phyloP scores from a whole-genome alignment of 129 eudicot species.

The Pulicaria dysenterica region DNA sequence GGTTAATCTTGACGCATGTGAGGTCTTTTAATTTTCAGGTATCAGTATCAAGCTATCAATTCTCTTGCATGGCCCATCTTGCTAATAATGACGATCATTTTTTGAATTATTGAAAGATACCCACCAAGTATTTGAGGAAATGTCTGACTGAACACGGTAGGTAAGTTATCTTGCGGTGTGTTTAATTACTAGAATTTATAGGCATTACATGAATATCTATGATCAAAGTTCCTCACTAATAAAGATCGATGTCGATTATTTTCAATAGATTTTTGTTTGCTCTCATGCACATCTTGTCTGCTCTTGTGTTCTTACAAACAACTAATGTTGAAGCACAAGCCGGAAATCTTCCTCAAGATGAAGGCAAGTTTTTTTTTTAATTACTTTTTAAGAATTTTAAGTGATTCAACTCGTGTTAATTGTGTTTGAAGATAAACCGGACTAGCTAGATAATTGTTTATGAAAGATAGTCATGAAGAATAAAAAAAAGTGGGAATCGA shows the following conservation, averaged over 20 bases:
- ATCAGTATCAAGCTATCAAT: not conserved
- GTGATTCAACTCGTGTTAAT: not conserved
- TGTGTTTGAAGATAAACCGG: not conserved
- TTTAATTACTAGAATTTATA: not conserved
- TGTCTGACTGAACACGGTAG: not conserved
- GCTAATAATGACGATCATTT: too few species aligned
- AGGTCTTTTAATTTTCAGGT: not conserved
- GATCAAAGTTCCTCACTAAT: not conserved
- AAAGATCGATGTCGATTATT: slow-evolving; percentile 7
- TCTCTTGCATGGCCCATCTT: not conserved
- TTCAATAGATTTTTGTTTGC: not conserved
- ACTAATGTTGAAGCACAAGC: slow-evolving; percentile 31
- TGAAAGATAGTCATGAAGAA: too few species aligned
- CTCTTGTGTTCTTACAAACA: slow-evolving; percentile 2
- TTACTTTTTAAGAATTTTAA: not conserved
- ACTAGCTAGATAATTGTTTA: too few species aligned
- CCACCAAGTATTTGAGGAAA: not conserved
- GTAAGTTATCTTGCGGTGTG: too few species aligned
- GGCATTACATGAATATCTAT: not conserved
- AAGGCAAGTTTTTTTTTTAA: slow-evolving; percentile 24
- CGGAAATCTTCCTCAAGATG: slow-evolving; percentile 35
- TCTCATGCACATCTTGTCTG: slow-evolving; percentile 8
- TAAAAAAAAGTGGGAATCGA: too few species aligned
- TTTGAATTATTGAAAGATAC: not conserved
- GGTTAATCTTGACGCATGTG: too few species aligned